A percentile compares a stretch with the other conserved stretches of the same genome.
phyloP scores from a whole-genome alignment of 2,329 filamentous ascomycete species.

The Teratosphaeria nubilosa region DNA sequence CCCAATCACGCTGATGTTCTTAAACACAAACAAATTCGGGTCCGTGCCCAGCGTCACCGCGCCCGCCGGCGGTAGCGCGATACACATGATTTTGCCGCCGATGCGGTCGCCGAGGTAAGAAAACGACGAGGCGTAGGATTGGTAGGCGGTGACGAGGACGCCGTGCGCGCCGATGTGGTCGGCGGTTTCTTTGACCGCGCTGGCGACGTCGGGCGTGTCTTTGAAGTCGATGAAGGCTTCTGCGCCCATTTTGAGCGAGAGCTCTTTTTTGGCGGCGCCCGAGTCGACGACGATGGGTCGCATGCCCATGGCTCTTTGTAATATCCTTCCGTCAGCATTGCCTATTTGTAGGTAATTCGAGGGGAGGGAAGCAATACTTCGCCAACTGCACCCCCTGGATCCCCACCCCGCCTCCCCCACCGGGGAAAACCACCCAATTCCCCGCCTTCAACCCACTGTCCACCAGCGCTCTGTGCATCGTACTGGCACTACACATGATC shows the following conservation, averaged over 20 bases:
- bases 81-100: constrained; percentile 44
- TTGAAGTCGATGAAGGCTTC: constrained; percentile 49
- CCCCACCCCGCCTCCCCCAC: constrained; percentile 46
- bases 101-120: constrained; percentile 36
- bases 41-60: constrained; percentile 25
- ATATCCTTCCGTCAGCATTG: not conserved
- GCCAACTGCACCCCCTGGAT: constrained; percentile 49
- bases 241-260: constrained; percentile 42
- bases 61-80: constrained; percentile 28
- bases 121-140: constrained; percentile 21
- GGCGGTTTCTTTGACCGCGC: constrained; percentile 36
- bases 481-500: constrained; percentile 50
- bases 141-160: constrained; percentile 28
- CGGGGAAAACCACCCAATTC: constrained; percentile 46
- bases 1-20: constrained; percentile 26
- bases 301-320: constrained; percentile 45
- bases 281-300: constrained; percentile 47
- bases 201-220: constrained; percentile 28
- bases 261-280: constrained; percentile 36
- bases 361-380: constrained; percentile 12
- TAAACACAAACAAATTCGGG: constrained; percentile 26
- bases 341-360: not conserved
- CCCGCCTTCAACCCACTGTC: constrained; percentile 42
- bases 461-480: constrained; percentile 47
- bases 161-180: constrained; percentile 40